Conservation (phyloP, 2,329 filamentous ascomycete species). For the Fusarium xyrophilum region DNA sequence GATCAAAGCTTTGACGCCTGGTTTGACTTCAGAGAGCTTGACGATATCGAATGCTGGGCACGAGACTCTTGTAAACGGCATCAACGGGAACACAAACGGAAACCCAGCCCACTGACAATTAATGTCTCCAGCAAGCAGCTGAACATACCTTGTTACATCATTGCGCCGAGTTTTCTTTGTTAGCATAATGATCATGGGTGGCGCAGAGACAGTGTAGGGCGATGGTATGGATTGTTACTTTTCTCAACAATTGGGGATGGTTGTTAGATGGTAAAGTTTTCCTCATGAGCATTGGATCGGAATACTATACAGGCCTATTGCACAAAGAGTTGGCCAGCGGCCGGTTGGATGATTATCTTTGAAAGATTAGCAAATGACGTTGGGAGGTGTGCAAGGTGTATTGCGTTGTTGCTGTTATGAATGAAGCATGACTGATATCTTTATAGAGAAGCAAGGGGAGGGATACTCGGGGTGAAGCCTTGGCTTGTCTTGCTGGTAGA, state of each 20-base stretch:
- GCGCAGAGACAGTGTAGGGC: slow-evolving; percentile 35
- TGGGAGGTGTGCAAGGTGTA: slow-evolving; percentile 4
- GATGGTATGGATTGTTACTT: slow-evolving; percentile 29
- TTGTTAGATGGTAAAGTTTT: slow-evolving; percentile 5
- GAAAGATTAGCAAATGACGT: slow-evolving; percentile 16
- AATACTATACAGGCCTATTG: slow-evolving; percentile 26
- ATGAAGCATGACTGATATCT: slow-evolving; percentile 21
- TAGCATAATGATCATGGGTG: slow-evolving; percentile 39
- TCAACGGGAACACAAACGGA: slow-evolving; percentile 39
- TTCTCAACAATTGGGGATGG: slow-evolving; percentile 31
- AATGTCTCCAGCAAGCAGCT: slow-evolving; percentile 7
- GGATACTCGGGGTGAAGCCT: background rate
- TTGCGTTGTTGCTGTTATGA: slow-evolving; percentile 17
- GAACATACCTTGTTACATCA: slow-evolving; percentile 32
- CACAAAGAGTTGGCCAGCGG: slow-evolving; percentile 10
- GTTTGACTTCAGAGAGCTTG: slow-evolving; percentile 29
- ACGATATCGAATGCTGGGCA: slow-evolving; percentile 25
- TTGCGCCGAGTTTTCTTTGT: slow-evolving; percentile 40
- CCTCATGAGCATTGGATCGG: slow-evolving; percentile 32
- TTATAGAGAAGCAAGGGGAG: slow-evolving; percentile 12
- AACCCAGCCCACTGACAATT: slow-evolving; percentile 14
- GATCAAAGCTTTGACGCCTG: slow-evolving; percentile 31
- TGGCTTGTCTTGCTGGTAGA: background rate
- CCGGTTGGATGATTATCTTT: slow-evolving; percentile 35
- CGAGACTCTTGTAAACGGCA: slow-evolving; percentile 42